Evolutionary conservation across 768 basidiomycete genomes (phyloP).

Genomic region (Leccinellum albellum): DNA sequence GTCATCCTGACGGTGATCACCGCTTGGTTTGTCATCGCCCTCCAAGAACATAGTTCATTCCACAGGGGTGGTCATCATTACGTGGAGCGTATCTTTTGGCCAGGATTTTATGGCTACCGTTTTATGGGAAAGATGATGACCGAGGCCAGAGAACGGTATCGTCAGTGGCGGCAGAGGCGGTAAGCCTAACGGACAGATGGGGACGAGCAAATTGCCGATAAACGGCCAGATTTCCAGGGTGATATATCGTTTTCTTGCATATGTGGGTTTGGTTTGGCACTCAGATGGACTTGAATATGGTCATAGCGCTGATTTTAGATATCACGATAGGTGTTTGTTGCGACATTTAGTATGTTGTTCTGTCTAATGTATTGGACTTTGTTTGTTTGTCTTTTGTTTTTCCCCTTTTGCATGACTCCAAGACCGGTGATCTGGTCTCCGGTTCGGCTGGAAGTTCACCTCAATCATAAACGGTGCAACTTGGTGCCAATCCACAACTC

Average conservation of each 20-base stretch:
- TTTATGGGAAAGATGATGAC: background rate
- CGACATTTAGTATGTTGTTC: background rate
- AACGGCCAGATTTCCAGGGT: background rate
- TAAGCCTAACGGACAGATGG: too few relatives aligned
- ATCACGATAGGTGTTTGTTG: background rate
- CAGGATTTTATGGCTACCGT: constrained; percentile 1
- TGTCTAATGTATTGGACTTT: background rate
- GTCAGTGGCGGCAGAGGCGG: background rate
- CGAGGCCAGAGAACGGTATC: background rate
- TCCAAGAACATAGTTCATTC: constrained; percentile 35
- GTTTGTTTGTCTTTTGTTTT: too few relatives aligned
- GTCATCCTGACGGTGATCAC: constrained; percentile 49
- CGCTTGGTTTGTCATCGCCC: constrained; percentile 54
- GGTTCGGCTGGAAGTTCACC: background rate
- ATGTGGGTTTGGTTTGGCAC: background rate
- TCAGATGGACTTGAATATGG: background rate
- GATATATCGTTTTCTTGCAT: background rate
- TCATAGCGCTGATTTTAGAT: background rate
- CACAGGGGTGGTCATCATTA: constrained; percentile 8
- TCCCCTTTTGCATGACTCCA: background rate
- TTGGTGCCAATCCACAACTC: too few relatives aligned
- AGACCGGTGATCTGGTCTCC: too few relatives aligned
- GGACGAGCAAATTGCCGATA: background rate
- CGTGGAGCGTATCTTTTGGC: constrained; percentile 20
- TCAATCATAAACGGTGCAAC: too few relatives aligned